Base-by-base conservation (phyloP, 495 filamentous ascomycete genomes). In the Penicillium angulare region DNA sequence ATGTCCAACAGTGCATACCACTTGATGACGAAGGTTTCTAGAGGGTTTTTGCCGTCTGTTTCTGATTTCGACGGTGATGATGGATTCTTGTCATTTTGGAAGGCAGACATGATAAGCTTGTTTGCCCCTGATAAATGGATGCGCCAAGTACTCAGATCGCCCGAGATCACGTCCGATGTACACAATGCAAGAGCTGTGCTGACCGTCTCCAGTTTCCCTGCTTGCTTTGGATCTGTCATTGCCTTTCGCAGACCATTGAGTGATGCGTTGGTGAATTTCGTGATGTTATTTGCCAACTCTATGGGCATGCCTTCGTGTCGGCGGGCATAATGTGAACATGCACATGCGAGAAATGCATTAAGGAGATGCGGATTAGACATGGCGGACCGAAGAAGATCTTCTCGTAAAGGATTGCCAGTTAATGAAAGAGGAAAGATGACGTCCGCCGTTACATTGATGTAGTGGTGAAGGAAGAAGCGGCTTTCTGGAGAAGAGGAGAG, bases 381-480 rank as follows among this genome's bases (percentile, higher is more conserved):
- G 17, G 47, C 47, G 0, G 36, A 41, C 17, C 38, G 47, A 13
- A 49, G 47, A 5, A 49, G 47, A 13, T 36, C 24, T 40, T 49
- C 47, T 13, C 47, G 34, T 4, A 49, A 23, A 7, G 47, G 47
- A 22, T 49, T 49, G 0, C 35, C 35, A 3, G 38, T 49, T 17
- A 49, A 20, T 5, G 47, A 49, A n/a, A 49, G 47, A 12, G 47
- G 47, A 13, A 49, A 49, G 24, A 49, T 49, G n/a, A 49, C 47
- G 7, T 29, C 35, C 3, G 47, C 47, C 5, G 47, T 49, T 9
- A 29, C 38, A 23, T 31, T 40, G 47, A 49, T 41, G 12, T 49
- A 49, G 36, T 49, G 47, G 35, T 49, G 24, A 7, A 49, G 36
- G 12, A 49, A 49, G 12, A 49, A 49, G 9, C 47, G 47, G 26